Conservation (phyloP, 768 basidiomycete species). For the Auricularia sp. region DNA sequence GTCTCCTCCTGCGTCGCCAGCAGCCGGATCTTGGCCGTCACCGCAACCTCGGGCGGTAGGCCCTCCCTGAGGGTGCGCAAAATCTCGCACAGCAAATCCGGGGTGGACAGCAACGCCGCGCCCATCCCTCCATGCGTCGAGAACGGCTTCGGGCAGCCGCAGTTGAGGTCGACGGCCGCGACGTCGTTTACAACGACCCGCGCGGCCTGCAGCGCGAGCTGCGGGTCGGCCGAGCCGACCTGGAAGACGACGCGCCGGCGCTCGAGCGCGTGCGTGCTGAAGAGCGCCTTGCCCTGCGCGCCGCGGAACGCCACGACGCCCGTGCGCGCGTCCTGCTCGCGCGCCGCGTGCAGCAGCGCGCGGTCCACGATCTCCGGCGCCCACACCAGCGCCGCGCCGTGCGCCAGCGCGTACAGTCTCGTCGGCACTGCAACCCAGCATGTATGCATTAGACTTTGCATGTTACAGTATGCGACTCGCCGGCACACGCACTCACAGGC, state of each 20-base stretch:
- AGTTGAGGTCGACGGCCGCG: constrained; percentile 92
- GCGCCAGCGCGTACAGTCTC: constrained; percentile 76
- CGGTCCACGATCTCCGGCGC: constrained; percentile 94
- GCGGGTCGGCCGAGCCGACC: constrained; percentile 83
- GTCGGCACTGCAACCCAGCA: constrained; percentile 56
- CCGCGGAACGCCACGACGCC: constrained; percentile 86
- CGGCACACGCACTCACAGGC: constrained; percentile 45
- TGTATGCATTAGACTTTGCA: constrained; percentile 3
- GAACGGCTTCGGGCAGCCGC: constrained; percentile 95
- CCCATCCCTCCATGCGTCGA: constrained; percentile 95
- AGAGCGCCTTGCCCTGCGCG: constrained; percentile 70
- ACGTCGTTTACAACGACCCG: constrained; percentile 79
- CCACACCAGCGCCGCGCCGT: constrained; percentile 93
- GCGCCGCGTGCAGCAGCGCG: constrained; percentile 78
- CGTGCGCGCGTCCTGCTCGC: constrained; percentile 76
- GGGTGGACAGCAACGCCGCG: constrained; percentile 84
- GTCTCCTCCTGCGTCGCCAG: constrained; percentile 83
- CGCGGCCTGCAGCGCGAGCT: constrained; percentile 87
- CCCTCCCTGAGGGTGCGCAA: constrained; percentile 64
- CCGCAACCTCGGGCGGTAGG: constrained; percentile 68
- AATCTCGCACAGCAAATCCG: constrained; percentile 84
- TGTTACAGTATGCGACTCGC: background rate
- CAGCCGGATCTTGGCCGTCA: constrained; percentile 91
- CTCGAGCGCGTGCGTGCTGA: constrained; percentile 88
- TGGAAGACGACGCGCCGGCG: constrained; percentile 93